These are phyloP conservation scores for Ilyonectria sp. DNA, from an alignment of 2,329 filamentous ascomycete species.

Conservation along the genomic window DNA sequence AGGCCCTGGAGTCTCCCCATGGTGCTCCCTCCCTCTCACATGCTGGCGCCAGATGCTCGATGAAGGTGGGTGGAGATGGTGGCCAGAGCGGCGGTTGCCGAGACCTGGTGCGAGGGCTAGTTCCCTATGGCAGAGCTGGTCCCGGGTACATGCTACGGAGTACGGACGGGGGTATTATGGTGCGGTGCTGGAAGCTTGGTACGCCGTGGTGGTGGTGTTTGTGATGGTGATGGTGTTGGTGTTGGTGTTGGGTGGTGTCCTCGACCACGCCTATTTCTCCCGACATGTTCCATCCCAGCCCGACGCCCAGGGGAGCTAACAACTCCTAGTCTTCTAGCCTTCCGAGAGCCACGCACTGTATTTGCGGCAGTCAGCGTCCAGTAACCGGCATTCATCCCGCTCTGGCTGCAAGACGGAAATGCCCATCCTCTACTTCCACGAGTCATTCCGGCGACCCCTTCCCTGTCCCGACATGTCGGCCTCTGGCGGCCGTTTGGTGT, in stretches of 20 bases:
- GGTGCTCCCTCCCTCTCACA: conserved; percentile 33
- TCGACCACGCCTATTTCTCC: conserved; percentile 37
- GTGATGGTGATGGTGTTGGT: conserved; percentile 8
- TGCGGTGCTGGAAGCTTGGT: background rate
- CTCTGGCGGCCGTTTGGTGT: conserved; percentile 12
- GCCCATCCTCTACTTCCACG: conserved; percentile 15
- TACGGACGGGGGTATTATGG: background rate
- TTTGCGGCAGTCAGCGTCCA: conserved; percentile 16
- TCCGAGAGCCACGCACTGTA: conserved; percentile 12
- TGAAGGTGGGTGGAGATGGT: conserved; percentile 2
- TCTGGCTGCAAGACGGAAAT: conserved; percentile 19
- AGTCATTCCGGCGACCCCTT: conserved; percentile 21
- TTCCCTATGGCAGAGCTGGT: conserved; percentile 1
- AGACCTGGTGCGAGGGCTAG: conserved; percentile 10
- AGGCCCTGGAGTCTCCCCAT: conserved; percentile 2
- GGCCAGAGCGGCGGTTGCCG: conserved; percentile 12
- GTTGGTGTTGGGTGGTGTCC: conserved; percentile 20
- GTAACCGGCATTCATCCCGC: conserved; percentile 9
- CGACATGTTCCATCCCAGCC: conserved; percentile 42
- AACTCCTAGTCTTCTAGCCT: conserved; percentile 3
- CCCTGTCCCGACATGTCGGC: conserved; percentile 5
- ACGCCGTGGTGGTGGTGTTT: background rate
- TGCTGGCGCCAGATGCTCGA: conserved; percentile 28
- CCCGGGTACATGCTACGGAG: background rate
- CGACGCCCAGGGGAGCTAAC: conserved; percentile 13